A percentile compares a stretch with the other conserved stretches of the same genome.
Conservation (phyloP, 257 asterid genomes). For the Ligustrum vulgare region DNA sequence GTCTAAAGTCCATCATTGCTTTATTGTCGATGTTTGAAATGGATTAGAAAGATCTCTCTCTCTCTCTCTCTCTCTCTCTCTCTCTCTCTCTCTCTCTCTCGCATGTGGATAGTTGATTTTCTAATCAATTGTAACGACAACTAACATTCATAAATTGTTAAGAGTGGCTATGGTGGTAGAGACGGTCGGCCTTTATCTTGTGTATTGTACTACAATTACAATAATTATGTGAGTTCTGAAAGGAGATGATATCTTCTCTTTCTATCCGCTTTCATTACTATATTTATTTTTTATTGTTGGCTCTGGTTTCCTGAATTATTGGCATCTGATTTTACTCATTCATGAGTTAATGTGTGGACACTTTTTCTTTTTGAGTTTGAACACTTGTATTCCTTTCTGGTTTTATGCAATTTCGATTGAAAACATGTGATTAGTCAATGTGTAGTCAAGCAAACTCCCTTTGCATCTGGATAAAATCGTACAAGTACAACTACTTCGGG, state of each 20-base stretch:
- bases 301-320: constrained; percentile 12
- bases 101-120: neutral
- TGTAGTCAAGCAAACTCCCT: too few relatives aligned
- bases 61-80: too few relatives aligned
- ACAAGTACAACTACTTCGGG: constrained; percentile 55
- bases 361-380: too few relatives aligned
- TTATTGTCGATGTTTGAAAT: neutral
- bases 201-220: constrained; percentile 83
- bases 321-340: constrained; percentile 19
- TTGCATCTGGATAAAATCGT: constrained; percentile 61
- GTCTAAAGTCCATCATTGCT: neutral
- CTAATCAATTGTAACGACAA: neutral
- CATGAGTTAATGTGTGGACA: neutral
- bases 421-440: too few relatives aligned
- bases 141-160: neutral
- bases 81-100: too few relatives aligned
- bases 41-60: too few relatives aligned
- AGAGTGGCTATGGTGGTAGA: constrained; percentile 99
- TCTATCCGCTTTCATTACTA: constrained; percentile 4
- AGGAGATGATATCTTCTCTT: constrained; percentile 18
- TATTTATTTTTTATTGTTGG: constrained; percentile 11
- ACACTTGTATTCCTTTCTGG: too few relatives aligned
- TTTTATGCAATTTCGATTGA: too few relatives aligned
- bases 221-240: constrained; percentile 73
- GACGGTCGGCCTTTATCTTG: constrained; percentile 94